These are phyloP conservation scores for Beauveria sp. DNA, from an alignment of 2,329 filamentous ascomycete genomes.

Conservation along the genomic window DNA sequence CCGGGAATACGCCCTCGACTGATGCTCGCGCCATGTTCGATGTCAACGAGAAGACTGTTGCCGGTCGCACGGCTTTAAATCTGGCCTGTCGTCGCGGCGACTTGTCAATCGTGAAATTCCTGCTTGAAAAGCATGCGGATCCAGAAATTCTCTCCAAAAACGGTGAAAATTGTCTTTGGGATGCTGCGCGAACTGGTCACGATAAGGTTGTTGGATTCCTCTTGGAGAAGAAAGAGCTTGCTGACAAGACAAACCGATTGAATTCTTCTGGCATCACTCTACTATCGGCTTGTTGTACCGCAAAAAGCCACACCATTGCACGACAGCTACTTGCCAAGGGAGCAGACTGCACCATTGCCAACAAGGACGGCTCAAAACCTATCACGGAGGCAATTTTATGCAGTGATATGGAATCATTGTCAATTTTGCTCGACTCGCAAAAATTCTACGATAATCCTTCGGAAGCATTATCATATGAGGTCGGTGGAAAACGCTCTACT, in stretches of 20 bases:
- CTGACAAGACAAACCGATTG: neutral
- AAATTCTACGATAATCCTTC: too few species aligned
- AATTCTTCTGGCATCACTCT: neutral
- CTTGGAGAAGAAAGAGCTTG: neutral
- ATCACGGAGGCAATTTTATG: neutral
- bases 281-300: neutral
- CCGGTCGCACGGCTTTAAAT: neutral
- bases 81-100: neutral
- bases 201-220: neutral
- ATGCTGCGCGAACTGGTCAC: neutral
- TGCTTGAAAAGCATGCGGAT: neutral
- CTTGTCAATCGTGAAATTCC: neutral
- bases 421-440: too few species aligned
- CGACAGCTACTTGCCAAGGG: neutral
- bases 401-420: neutral
- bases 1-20: too few species aligned
- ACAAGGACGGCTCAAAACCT: neutral
- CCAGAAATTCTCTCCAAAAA: neutral
- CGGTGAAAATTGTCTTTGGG: neutral
- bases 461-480: too few species aligned
- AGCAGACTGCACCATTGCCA: neutral
- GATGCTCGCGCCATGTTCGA: neutral
- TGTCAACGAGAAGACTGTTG: neutral
- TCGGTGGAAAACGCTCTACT: neutral
- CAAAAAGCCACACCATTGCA: neutral